A percentile compares a stretch with the other conserved stretches of the same genome.
phyloP scores from a whole-genome alignment of 352 stramenopile species.

The Pythium phragmitis region DNA sequence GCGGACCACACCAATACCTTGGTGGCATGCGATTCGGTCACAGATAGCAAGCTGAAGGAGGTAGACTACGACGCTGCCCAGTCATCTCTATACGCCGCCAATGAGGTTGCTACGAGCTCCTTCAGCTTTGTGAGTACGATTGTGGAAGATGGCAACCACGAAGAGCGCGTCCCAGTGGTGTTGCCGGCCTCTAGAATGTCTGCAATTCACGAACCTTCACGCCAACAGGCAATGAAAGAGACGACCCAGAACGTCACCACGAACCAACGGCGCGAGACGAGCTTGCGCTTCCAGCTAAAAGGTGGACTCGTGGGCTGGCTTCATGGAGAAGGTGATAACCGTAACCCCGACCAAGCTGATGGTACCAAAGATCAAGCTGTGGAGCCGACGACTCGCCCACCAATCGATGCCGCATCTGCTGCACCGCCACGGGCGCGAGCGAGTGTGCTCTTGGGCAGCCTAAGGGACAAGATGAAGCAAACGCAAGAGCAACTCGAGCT shows the following conservation, averaged over 20 bases:
- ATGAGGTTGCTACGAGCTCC: background rate
- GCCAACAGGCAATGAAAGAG: conserved; percentile 33
- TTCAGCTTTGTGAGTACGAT: conserved; percentile 10
- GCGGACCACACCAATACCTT: conserved; percentile 1
- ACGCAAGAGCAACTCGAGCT: conserved; percentile 24
- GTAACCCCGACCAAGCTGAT: background rate
- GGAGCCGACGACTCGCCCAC: too few relatives aligned
- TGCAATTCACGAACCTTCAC: background rate
- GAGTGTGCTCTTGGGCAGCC: conserved; percentile 16
- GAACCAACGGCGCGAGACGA: conserved; percentile 37
- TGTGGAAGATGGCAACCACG: conserved; percentile 13
- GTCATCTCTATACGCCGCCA: background rate
- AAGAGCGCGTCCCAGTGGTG: conserved; percentile 3
- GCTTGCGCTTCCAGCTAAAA: conserved; percentile 60
- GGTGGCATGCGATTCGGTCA: conserved; percentile 7
- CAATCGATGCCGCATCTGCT: too few relatives aligned
- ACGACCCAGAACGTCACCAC: conserved; percentile 34
- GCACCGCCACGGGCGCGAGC: conserved; percentile 6
- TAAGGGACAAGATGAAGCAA: conserved; percentile 30
- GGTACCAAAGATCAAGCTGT: background rate
- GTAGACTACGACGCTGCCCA: background rate
- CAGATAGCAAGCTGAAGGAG: background rate
- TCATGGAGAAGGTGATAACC: conserved; percentile 39
- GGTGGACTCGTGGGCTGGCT: conserved; percentile 65
- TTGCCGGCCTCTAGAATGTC: background rate